Evolutionary conservation across 345 rosid species (phyloP).

Genomic region (Laguncularia racemosa): DNA sequence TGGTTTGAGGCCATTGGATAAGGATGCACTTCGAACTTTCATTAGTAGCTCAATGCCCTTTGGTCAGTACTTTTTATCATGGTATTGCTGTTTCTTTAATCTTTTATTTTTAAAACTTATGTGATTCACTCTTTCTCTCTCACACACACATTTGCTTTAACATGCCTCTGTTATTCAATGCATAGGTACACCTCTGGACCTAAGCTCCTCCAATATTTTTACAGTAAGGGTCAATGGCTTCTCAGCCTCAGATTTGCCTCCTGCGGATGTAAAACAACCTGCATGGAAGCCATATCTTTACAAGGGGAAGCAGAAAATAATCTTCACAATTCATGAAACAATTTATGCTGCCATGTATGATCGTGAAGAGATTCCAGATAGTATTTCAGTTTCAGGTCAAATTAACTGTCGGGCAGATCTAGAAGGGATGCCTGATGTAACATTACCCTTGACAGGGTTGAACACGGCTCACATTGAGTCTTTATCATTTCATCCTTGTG

Average conservation of each 20-base stretch:
- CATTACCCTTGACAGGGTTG: constrained; percentile 72
- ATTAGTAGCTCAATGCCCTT: constrained; percentile 80
- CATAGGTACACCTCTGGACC: constrained; percentile 83
- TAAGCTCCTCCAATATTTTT: constrained; percentile 53
- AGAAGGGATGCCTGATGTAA: constrained; percentile 91
- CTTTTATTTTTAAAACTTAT: constrained; percentile 12
- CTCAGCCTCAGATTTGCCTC: constrained; percentile 71
- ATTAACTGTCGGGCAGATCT: constrained; percentile 87
- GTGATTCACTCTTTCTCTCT: constrained; percentile 10
- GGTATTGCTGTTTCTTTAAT: constrained; percentile 15
- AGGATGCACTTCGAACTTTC: constrained; percentile 65
- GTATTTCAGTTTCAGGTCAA: constrained; percentile 76
- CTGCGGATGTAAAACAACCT: constrained; percentile 77
- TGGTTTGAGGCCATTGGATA: constrained; percentile 77
- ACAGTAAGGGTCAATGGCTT: constrained; percentile 69
- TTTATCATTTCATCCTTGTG: constrained; percentile 82
- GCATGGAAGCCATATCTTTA: constrained; percentile 93
- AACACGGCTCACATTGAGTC: constrained; percentile 54
- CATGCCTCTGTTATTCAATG: constrained; percentile 7
- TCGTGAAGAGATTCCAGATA: constrained; percentile 85
- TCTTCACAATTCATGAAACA: constrained; percentile 76
- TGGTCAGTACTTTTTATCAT: constrained; percentile 53
- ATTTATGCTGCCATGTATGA: constrained; percentile 82
- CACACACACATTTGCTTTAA: constrained; percentile 8
- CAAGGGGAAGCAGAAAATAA: constrained; percentile 76